phyloP scores from a whole-genome alignment of 192 early-diverging fungal species.

The Chytriomyces hyalinus region DNA sequence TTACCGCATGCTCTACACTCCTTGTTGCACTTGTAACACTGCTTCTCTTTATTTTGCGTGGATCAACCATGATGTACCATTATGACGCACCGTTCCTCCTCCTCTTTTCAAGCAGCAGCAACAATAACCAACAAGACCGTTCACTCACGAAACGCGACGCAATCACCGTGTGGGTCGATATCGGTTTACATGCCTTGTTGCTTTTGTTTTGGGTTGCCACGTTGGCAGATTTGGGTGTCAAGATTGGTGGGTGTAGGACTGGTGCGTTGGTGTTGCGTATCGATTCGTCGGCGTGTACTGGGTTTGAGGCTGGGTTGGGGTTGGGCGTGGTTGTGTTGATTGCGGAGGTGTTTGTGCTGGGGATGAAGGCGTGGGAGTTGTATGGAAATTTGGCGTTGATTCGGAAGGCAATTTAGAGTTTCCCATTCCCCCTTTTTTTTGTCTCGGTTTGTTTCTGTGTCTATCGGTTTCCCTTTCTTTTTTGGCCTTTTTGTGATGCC shows the following conservation, averaged over 20 bases:
- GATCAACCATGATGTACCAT: constrained; percentile 22
- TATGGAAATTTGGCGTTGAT: constrained; percentile 16
- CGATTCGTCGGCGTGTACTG: constrained; percentile 17
- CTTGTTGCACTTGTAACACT: constrained; percentile 4
- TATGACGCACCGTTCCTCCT: constrained; percentile 30
- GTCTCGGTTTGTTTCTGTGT: too few species aligned
- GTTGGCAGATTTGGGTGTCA: constrained; percentile 16
- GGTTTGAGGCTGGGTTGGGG: constrained; percentile 18
- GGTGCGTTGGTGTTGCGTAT: not conserved
- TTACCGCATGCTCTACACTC: not conserved
- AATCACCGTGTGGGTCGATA: not conserved
- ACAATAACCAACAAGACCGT: not conserved
- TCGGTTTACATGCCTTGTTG: not conserved
- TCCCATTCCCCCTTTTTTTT: too few species aligned
- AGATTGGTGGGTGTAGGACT: constrained; percentile 20
- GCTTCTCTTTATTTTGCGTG: not conserved
- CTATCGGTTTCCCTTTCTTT: too few species aligned
- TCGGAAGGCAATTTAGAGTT: not conserved
- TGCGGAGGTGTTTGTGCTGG: constrained; percentile 10
- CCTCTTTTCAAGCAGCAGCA: not conserved
- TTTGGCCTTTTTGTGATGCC: too few species aligned
- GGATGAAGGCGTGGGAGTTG: constrained; percentile 28
- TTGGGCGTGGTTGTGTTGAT: constrained; percentile 25
- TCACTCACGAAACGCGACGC: not conserved
- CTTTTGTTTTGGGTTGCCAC: constrained; percentile 32